Evolutionary conservation across 1,284 basidiomycete species (phyloP), one percentile per base, ranked within the genome.

Genomic region (Ceratobasidium sp.): DNA sequence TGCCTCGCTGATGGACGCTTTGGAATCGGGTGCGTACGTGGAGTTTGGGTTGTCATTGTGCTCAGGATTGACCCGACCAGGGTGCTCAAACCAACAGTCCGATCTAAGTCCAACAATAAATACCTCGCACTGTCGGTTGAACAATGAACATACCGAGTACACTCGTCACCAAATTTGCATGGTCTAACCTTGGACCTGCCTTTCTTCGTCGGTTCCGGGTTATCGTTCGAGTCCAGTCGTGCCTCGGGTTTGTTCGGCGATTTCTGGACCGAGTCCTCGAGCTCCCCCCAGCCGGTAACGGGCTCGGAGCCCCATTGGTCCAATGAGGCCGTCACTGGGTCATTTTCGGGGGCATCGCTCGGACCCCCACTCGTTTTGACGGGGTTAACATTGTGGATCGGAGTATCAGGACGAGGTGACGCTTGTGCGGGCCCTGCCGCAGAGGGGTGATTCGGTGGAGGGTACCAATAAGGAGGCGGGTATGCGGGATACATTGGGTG

Each of bases 121-220:
- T 30, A 48, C 40, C 4, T 16, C 9, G 60, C 7, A 48, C 23
- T 18, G 30, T 12, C 44, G 18, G 30, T 14, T 51, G 14, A 23
- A 40, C n/a, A 60, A 18, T n/a, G 18, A n/a, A 69, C 66, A 69
- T 59, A 59, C 66, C 66, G 23, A 14, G 38, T 59, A 33, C 66
- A 69, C 18, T 33, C 21, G 14, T 28, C 36, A 12, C 66, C 66
- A 14, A 58, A 69, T n/a, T 25, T 69, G 42, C 66, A 69, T 28
- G 33, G 11, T n/a, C 18, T 59, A 12, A 21, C 40, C 53, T 33
- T 54, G 11, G 53, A 54, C 28, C n/a, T 33, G 28, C 14, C 28
- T 36, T 33, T 33, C 53, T 18, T 36, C 12, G 53, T 6, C 21
- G n/a, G 14, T 6, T 28, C 16, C 49, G 21, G 11, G n/a, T 11